Evolutionary conservation across 2,329 filamentous ascomycete species (phyloP), one percentile per base, ranked within the genome.

Genomic region (Talaromyces piceae): DNA sequence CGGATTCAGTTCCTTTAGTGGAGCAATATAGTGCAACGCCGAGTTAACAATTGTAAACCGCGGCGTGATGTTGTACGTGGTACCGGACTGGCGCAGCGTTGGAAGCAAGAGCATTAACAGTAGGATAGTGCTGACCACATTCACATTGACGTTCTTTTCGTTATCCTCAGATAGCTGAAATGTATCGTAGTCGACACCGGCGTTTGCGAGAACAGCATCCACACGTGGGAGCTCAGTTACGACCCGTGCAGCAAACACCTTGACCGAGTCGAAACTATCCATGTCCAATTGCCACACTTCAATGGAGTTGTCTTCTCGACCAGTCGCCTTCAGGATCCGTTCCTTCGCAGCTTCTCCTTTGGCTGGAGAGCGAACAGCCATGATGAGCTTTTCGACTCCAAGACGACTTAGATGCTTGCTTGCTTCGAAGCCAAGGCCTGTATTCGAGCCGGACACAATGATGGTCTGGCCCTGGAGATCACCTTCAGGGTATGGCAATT

Each of bases 231-330:
- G 63, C 1, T 67, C 59, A 3, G 41, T 62, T 8, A 67, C 57
- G 16, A 66, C 65, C 2, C 67, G 65, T 0, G 48, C 48, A 0
- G 64, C 68, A 51, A 80, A 80, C 0, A 55, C 58, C 26, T 65
- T 63, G 1, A 80, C 61, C 1, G 74, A 77, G 2, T 67, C 61
- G 46, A 78, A 77, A 0, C 66, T 72, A 4, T 52, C 49, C 69
- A 79, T 73, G 43, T 81, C 75, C n/a, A 81, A 57, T 2, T 60
- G 8, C 75, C 73, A 80, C 8, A 80, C 75, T 9, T 77, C 66
- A 11, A 80, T 67, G 0, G 41, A 63, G 2, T 72, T 70, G 0
- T 55, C 54, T 1, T 70, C 11, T 68, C 61, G 3, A 53, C 52
- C 4, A 62, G 63, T 4, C 76, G 61, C 11, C 56, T 27, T 52